These are phyloP conservation scores for Aspergillus sp. DNA, from an alignment of 2,329 filamentous ascomycete species.

Conservation along the genomic window DNA sequence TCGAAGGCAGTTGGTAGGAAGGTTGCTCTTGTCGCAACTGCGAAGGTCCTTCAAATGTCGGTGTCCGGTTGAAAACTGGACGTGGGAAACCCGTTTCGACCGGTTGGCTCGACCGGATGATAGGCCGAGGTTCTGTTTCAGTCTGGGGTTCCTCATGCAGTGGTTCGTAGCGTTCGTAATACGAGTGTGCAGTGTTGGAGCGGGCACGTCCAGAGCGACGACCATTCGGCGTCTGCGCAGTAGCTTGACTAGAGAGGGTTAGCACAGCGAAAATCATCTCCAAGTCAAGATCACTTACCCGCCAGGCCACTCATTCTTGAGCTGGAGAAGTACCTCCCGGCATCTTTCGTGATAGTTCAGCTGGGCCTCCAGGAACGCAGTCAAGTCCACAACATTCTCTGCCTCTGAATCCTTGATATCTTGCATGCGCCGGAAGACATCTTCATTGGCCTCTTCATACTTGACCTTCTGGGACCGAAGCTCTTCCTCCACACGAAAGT, in stretches of 20 bases:
- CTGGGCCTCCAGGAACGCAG: constrained; percentile 79
- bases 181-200: constrained; percentile 61
- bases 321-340: constrained; percentile 70
- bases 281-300: neutral
- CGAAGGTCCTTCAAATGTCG: constrained; percentile 56
- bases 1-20: constrained; percentile 46
- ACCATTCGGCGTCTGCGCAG: constrained; percentile 20
- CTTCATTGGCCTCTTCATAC: constrained; percentile 91
- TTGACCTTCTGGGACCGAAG: constrained; percentile 86
- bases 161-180: constrained; percentile 54
- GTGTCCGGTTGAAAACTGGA: constrained; percentile 46
- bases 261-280: constrained; percentile 2
- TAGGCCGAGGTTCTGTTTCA: constrained; percentile 46
- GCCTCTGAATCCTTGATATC: constrained; percentile 90
- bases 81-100: constrained; percentile 37
- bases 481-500: constrained; percentile 90
- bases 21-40: constrained; percentile 50
- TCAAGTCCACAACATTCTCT: constrained; percentile 76
- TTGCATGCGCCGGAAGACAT: constrained; percentile 87
- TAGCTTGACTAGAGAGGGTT: constrained; percentile 18
- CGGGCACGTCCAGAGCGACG: constrained; percentile 51
- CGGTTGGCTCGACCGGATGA: constrained; percentile 46
- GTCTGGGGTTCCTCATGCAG: constrained; percentile 52
- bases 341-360: constrained; percentile 88
- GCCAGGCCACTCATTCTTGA: constrained; percentile 64